Evolutionary conservation across 768 basidiomycete species (phyloP).

Genomic region (Tricholoma saponaceum): DNA sequence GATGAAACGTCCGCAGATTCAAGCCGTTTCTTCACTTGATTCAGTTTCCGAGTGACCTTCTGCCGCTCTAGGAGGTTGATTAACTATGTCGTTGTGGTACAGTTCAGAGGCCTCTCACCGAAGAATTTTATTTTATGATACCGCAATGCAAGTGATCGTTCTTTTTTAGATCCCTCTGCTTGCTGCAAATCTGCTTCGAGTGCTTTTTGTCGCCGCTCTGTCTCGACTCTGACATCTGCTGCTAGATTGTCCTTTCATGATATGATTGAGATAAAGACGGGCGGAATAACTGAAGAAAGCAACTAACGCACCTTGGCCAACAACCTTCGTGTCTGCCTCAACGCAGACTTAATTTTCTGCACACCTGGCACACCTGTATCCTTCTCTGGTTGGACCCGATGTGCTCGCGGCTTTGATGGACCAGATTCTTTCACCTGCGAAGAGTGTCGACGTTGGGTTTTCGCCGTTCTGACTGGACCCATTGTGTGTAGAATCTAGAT

Average conservation of each 20-base stretch:
- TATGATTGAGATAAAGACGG: neutral
- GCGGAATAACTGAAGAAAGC: neutral
- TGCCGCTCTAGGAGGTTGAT: constrained; percentile 60
- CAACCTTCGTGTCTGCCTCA: constrained; percentile 80
- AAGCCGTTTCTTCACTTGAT: constrained; percentile 57
- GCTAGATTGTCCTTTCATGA: constrained; percentile 65
- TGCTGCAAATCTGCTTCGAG: constrained; percentile 70
- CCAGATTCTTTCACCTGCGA: constrained; percentile 13
- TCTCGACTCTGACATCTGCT: constrained; percentile 79
- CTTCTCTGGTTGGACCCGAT: constrained; percentile 18
- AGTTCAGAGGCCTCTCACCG: constrained; percentile 44
- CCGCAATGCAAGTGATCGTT: constrained; percentile 65
- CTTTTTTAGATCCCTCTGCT: constrained; percentile 61
- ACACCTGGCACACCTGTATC: constrained; percentile 54
- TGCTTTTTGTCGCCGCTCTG: constrained; percentile 72
- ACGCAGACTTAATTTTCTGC: constrained; percentile 79
- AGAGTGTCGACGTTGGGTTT: constrained; percentile 4
- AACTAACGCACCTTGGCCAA: constrained; percentile 62
- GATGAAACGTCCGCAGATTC: constrained; percentile 29
- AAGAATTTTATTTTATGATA: constrained; percentile 97
- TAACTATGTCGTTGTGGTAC: neutral
- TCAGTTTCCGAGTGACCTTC: constrained; percentile 78
- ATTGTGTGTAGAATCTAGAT: constrained; percentile 6
- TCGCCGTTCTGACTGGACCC: constrained; percentile 16
- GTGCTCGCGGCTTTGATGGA: constrained; percentile 22